These are phyloP conservation scores for Suillus alpinus DNA, from an alignment of 768 basidiomycete species.

Conservation along the genomic window DNA sequence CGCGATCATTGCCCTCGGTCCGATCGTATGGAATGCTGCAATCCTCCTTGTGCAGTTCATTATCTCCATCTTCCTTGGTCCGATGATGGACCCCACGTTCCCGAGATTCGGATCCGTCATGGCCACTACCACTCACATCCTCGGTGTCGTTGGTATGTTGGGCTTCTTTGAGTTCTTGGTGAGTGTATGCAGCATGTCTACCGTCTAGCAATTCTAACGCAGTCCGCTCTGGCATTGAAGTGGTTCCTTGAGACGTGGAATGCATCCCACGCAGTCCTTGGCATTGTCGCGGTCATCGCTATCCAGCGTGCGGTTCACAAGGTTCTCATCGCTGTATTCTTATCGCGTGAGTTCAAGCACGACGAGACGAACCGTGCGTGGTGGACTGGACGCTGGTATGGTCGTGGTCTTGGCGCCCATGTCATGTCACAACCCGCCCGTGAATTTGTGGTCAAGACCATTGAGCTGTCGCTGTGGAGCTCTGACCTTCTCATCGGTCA, in stretches of 20 bases:
- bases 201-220: slow-evolving; percentile 8
- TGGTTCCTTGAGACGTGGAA: slow-evolving; percentile 97
- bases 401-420: slow-evolving; percentile 84
- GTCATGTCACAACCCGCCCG: slow-evolving; percentile 98
- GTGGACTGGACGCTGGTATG: slow-evolving; percentile 99
- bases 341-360: slow-evolving; percentile 98
- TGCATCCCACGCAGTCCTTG: slow-evolving; percentile 88
- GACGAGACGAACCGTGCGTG: slow-evolving; percentile 98
- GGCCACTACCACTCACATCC: slow-evolving; percentile 83
- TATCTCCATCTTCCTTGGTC: slow-evolving; percentile 88
- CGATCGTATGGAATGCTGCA: slow-evolving; percentile 93
- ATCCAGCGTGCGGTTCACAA: slow-evolving; percentile 95
- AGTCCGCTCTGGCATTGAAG: slow-evolving; percentile 35
- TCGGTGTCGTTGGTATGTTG: slow-evolving; percentile 82
- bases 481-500: slow-evolving; percentile 90
- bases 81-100: slow-evolving; percentile 80
- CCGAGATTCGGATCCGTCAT: slow-evolving; percentile 90
- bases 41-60: slow-evolving; percentile 86
- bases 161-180: slow-evolving; percentile 97
- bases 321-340: slow-evolving; percentile 88
- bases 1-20: slow-evolving; percentile 88
- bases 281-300: slow-evolving; percentile 85
- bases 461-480: slow-evolving; percentile 93
- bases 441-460: slow-evolving; percentile 97
- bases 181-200: slow-evolving; percentile 28